Conservation (phyloP, 257 asterid species). For the Schizonepeta tenuifolia region DNA sequence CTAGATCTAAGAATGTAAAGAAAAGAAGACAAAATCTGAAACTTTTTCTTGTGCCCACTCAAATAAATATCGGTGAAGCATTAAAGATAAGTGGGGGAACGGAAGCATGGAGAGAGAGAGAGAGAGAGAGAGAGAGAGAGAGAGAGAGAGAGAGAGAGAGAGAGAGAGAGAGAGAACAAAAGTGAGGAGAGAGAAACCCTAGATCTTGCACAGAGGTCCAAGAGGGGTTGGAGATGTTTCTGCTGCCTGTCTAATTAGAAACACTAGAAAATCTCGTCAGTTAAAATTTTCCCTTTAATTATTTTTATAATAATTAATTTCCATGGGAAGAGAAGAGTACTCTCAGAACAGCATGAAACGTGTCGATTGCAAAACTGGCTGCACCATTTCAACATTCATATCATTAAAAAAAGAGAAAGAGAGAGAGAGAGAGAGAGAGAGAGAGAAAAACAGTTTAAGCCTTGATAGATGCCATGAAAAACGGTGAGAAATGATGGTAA, state of each 20-base stretch:
- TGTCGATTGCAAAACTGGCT: constrained; percentile 50
- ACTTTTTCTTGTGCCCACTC: constrained; percentile 22
- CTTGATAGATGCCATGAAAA: constrained; percentile 32
- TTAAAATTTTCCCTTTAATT: background rate
- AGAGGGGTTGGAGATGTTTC: constrained; percentile 43
- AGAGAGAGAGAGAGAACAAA: background rate
- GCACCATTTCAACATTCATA: constrained; percentile 7
- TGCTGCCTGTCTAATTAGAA: constrained; percentile 26
- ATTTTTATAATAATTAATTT: constrained; percentile 32
- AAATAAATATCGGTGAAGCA: constrained; percentile 30
- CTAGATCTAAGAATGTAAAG: constrained; percentile 55
- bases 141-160: constrained; percentile 5
- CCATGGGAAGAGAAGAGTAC: constrained; percentile 13
- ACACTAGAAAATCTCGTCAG: constrained; percentile 42
- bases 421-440: background rate
- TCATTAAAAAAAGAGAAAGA: background rate
- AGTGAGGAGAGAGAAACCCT: constrained; percentile 59
- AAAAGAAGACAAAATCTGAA: constrained; percentile 38
- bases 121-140: background rate
- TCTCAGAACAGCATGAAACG: constrained; percentile 46
- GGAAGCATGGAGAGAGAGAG: background rate
- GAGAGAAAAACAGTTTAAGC: constrained; percentile 23
- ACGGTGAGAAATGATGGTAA: constrained; percentile 1
- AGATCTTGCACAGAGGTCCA: constrained; percentile 78
- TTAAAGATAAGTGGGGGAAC: constrained; percentile 8